phyloP scores from a whole-genome alignment of 1,284 basidiomycete genomes.

The Austroboletus niveus region DNA sequence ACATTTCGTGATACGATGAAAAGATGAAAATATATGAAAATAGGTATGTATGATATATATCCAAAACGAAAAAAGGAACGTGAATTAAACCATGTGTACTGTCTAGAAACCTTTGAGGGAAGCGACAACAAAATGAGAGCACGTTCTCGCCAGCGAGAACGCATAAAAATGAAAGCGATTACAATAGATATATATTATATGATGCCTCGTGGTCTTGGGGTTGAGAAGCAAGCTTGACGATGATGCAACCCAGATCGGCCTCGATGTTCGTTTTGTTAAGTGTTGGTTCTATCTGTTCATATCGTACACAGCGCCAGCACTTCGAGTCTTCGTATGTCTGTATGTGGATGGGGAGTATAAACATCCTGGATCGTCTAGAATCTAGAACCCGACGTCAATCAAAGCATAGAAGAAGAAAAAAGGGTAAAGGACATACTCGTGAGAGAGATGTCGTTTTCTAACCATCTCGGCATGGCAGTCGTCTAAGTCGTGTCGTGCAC shows the following conservation, averaged over 20 bases:
- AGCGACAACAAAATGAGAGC: background rate
- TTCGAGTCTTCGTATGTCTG: constrained; percentile 1
- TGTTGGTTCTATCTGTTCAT: constrained; percentile 5
- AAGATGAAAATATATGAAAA: background rate
- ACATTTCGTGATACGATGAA: constrained; percentile 1
- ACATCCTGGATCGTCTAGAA: constrained; percentile 8
- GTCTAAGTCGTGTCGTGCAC: constrained; percentile 5
- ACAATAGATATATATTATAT: constrained; percentile 10
- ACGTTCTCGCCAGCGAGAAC: constrained; percentile 9
- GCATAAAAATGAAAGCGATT: background rate
- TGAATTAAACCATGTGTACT: constrained; percentile 23
- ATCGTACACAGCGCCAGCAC: constrained; percentile 26
- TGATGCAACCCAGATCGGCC: background rate
- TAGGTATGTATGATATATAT: background rate
- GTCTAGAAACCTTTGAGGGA: constrained; percentile 4
- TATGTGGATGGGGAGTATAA: background rate
- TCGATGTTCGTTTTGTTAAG: background rate
- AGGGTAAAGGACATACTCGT: background rate
- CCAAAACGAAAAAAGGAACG: constrained; percentile 12
- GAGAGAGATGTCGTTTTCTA: background rate
- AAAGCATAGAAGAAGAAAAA: background rate
- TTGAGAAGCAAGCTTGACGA: background rate
- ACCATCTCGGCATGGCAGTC: constrained; percentile 2
- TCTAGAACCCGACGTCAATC: constrained; percentile 5
- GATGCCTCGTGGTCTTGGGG: background rate